Evolutionary conservation across 805 yeast species (phyloP).

Genomic region (Spathaspora boniae): DNA sequence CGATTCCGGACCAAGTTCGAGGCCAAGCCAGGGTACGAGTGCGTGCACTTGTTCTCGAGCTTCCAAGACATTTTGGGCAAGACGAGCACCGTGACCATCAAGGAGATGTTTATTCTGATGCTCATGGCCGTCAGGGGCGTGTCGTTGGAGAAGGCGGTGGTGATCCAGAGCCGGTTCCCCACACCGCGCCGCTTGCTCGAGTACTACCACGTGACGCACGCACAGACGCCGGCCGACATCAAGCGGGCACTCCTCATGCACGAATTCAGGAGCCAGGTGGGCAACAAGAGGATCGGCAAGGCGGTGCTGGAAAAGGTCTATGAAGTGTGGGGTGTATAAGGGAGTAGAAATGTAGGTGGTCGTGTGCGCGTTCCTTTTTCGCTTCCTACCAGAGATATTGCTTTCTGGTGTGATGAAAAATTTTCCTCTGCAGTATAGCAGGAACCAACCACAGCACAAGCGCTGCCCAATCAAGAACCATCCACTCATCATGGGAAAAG

Average conservation of each 20-base stretch:
- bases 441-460: slow-evolving; percentile 3
- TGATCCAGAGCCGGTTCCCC: slow-evolving; percentile 64
- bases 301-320: slow-evolving; percentile 50
- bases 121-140: slow-evolving; percentile 79
- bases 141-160: slow-evolving; percentile 78
- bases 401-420: background rate
- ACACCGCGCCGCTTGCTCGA: slow-evolving; percentile 65
- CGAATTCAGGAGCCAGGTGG: slow-evolving; percentile 40
- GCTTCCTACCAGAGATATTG: no score
- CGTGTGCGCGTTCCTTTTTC: background rate
- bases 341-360: slow-evolving; percentile 1
- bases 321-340: slow-evolving; percentile 52
- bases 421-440: background rate
- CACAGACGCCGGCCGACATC: slow-evolving; percentile 18
- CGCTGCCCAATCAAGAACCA: slow-evolving; percentile 1
- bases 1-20: slow-evolving; percentile 46
- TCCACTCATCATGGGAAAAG: slow-evolving; percentile 44
- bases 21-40: slow-evolving; percentile 24
- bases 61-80: slow-evolving; percentile 73
- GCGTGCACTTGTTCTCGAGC: slow-evolving; percentile 30
- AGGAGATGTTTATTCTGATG: slow-evolving; percentile 72
- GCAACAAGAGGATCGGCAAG: slow-evolving; percentile 51
- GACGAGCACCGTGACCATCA: slow-evolving; percentile 63
- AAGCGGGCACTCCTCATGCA: slow-evolving; percentile 26
- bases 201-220: slow-evolving; percentile 35